Percentiles rank a stretch among this genome's conserved stretches.
These are phyloP conservation scores for Ramularia collo-cygni DNA, from an alignment of 2,329 filamentous ascomycete species.

Conservation along the genomic window DNA sequence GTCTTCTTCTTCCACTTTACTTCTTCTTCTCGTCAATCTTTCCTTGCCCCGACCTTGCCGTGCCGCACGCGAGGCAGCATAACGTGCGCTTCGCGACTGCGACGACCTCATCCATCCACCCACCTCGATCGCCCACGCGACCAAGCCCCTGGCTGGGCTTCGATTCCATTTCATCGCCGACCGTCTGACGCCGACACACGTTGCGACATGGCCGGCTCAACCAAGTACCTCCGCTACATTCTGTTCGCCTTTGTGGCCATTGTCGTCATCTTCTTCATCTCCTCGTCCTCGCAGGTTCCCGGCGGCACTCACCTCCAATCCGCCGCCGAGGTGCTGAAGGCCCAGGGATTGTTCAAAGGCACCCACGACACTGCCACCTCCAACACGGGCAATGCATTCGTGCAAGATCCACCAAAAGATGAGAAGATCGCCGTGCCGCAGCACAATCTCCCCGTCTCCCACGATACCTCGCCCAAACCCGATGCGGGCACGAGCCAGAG, in stretches of 20 bases:
- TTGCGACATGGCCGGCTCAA: conserved; percentile 56
- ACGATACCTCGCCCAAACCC: conserved; percentile 28
- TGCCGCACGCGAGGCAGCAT: conserved; percentile 1
- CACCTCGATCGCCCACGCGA: not conserved
- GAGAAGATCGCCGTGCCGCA: conserved; percentile 14
- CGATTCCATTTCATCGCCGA: not conserved
- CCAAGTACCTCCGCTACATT: conserved; percentile 65
- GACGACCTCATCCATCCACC: not conserved
- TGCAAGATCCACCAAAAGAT: conserved; percentile 9
- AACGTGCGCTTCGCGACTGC: not conserved
- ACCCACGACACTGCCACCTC: conserved; percentile 7
- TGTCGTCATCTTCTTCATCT: conserved; percentile 75
- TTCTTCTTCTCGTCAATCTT: too few relatives aligned
- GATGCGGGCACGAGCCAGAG: conserved; percentile 18
- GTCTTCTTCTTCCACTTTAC: too few relatives aligned
- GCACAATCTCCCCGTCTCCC: conserved; percentile 6
- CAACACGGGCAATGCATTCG: conserved; percentile 6
- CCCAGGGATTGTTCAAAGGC: conserved; percentile 27
- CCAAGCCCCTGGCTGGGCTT: conserved; percentile 3
- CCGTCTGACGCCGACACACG: not conserved
- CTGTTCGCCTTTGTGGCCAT: conserved; percentile 79
- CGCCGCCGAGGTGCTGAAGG: conserved; percentile 31
- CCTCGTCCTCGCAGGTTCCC: conserved; percentile 45
- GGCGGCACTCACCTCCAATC: conserved; percentile 30
- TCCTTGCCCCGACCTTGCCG: too few relatives aligned